Base-by-base conservation (phyloP, 2,329 filamentous ascomycete species). In the Chaetomium sp. region DNA sequence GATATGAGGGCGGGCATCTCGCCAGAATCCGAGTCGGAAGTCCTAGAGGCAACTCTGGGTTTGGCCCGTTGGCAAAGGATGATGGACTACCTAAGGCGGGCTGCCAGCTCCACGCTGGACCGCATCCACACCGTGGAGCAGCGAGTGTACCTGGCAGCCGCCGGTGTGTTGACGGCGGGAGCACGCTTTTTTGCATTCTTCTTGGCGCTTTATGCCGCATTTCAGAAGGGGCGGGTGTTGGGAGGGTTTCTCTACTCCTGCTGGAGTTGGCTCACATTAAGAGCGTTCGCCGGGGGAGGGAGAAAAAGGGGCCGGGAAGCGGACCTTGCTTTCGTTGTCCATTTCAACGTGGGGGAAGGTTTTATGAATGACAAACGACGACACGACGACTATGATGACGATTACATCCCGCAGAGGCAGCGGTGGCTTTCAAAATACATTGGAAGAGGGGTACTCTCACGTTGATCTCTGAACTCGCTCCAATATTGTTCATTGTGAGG, bases 21-120 rank as follows among this genome's bases (percentile, higher is more conserved):
- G 6, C 38, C 38, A 42, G 19, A 53, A 54, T 19, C 50, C 61
- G 49, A n/a, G 56, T 42, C 19, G 53, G 31, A 25, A 27, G 16
- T 62, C 58, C 50, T 45, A 59, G 63, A 68, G 70, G 68, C 67
- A 64, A 70, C 70, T 70, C 68, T 68, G 65, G 60, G 42, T 62
- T 60, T 29, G 59, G 53, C 62, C 56, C 27, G 33, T 42, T 13
- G 50, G 35, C 38, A 56, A 27, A 23, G 31, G 25, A 29, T 21
- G 47, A 7, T 12, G 51, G 53, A 63, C 31, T n/a, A n/a, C n/a
- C n/a, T 33, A 25, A 23, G 33, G 33, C 31, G 21, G 31, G 31
- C 27, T 31, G 49, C 49, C 31, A 25, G 4, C 21, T 53, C 31
- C n/a, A 38, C 6, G 8, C n/a, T 47, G 45, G 19, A 47, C n/a